These are phyloP conservation scores for Kurtzmaniella quercitrusa DNA, from an alignment of 1,139 yeast genomes.

Conservation along the genomic window DNA sequence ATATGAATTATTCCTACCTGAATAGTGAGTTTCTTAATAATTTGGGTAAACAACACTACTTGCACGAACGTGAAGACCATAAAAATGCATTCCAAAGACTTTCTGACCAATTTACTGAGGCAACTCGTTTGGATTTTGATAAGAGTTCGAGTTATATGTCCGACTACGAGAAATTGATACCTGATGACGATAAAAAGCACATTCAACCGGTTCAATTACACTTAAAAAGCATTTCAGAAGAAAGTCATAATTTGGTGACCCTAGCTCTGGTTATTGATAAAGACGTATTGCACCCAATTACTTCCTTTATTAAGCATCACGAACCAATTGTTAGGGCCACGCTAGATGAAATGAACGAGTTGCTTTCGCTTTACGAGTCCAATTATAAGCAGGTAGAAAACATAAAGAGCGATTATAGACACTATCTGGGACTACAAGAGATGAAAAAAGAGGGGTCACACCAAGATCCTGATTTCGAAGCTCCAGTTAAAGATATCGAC, in stretches of 20 bases:
- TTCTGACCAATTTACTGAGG: constrained; percentile 7
- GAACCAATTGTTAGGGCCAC: constrained; percentile 32
- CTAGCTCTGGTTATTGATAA: constrained; percentile 36
- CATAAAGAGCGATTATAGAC: constrained; percentile 28
- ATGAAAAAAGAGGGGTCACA: constrained; percentile 9
- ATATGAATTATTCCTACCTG: constrained; percentile 35
- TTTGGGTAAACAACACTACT: constrained; percentile 22
- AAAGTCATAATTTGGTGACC: constrained; percentile 21
- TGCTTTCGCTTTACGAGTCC: constrained; percentile 26
- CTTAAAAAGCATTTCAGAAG: constrained; percentile 15
- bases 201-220: constrained; percentile 11
- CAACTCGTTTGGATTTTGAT: constrained; percentile 5
- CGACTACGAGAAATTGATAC: background rate
- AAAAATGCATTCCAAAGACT: constrained; percentile 4
- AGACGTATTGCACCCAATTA: constrained; percentile 32
- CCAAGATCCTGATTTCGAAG: constrained; percentile 5
- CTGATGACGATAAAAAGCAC: background rate
- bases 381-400: constrained; percentile 25
- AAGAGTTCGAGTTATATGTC: background rate
- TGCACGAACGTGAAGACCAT: constrained; percentile 7
- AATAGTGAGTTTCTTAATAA: constrained; percentile 33
- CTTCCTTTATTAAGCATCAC: constrained; percentile 31
- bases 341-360: constrained; percentile 22
- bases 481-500: background rate
- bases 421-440: constrained; percentile 18